phyloP scores from a whole-genome alignment of 805 yeast genomes.

The Yarrowia osloensis region DNA sequence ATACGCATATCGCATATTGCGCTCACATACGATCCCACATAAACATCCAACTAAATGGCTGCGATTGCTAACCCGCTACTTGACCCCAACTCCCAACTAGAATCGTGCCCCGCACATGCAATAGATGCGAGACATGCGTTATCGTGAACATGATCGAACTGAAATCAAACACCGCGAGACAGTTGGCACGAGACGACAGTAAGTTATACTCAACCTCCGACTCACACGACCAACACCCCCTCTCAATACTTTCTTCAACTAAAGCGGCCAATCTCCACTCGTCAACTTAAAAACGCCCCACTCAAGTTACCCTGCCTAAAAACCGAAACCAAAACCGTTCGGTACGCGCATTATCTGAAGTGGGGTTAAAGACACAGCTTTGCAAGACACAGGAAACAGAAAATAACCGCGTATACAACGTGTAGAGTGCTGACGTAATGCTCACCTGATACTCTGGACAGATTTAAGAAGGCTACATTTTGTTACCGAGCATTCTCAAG shows the following conservation, averaged over 20 bases:
- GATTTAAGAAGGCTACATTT: too few species aligned
- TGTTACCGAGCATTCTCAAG: too few species aligned
- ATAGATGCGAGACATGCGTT: slow-evolving; percentile 1
- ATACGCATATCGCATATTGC: too few species aligned
- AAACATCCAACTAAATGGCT: too few species aligned
- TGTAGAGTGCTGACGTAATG: neutral
- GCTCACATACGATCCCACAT: too few species aligned
- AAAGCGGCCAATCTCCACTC: neutral
- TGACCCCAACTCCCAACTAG: neutral
- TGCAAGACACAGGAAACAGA: neutral
- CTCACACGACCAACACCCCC: neutral
- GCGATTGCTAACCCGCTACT: neutral
- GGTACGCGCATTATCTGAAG: slow-evolving; percentile 2
- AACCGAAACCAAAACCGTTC: neutral
- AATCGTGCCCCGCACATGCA: neutral
- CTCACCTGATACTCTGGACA: too few species aligned
- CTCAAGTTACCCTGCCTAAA: slow-evolving; percentile 17
- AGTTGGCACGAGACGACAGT: neutral
- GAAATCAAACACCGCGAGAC: neutral
- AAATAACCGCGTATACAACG: too few species aligned
- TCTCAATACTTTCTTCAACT: neutral
- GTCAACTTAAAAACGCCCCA: slow-evolving; percentile 6
- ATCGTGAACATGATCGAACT: neutral
- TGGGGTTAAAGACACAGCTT: slow-evolving; percentile 14
- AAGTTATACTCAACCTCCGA: neutral